Conservation (phyloP, 495 filamentous ascomycete genomes). For the Chlorociboria aeruginascens region DNA sequence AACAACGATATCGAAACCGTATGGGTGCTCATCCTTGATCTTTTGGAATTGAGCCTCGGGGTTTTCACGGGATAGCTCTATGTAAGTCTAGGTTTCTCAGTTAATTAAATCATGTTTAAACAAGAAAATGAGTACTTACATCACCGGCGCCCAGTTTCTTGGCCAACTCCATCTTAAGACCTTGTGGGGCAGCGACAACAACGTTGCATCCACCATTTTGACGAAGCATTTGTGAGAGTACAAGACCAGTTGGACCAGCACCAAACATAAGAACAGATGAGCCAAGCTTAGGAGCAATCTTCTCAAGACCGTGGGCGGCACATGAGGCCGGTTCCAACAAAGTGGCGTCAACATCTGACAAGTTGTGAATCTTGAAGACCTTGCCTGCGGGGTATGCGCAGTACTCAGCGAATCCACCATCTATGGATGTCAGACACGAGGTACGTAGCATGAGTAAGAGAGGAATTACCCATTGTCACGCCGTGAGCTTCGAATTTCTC, state of each 20-base stretch:
- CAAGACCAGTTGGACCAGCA: constrained; percentile 45
- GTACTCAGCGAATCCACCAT: constrained; percentile 64
- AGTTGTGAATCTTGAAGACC: constrained; percentile 59
- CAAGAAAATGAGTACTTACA: constrained; percentile 12
- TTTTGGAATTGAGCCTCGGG: constrained; percentile 44
- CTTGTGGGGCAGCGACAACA: constrained; percentile 52
- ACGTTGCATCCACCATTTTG: constrained; percentile 54
- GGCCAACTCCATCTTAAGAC: constrained; percentile 59
- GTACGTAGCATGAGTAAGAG: background rate
- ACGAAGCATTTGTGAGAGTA: constrained; percentile 47
- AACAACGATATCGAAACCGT: constrained; percentile 56
- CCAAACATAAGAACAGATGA: constrained; percentile 57
- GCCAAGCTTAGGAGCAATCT: constrained; percentile 56
- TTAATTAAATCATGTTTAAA: background rate
- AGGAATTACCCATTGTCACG: constrained; percentile 8
- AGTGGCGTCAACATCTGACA: constrained; percentile 59
- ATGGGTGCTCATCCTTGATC: constrained; percentile 52
- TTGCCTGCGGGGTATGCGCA: constrained; percentile 43
- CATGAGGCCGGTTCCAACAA: constrained; percentile 63
- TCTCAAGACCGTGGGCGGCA: constrained; percentile 58
- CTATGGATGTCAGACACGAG: constrained; percentile 51
- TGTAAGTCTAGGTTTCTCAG: constrained; percentile 24
- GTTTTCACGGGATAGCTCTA: constrained; percentile 46
- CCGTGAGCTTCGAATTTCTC: constrained; percentile 35
- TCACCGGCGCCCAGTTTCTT: constrained; percentile 56